These are phyloP conservation scores for Leishmania martiniquensis DNA, from an alignment of 208 protist species.

Conservation along the genomic window DNA sequence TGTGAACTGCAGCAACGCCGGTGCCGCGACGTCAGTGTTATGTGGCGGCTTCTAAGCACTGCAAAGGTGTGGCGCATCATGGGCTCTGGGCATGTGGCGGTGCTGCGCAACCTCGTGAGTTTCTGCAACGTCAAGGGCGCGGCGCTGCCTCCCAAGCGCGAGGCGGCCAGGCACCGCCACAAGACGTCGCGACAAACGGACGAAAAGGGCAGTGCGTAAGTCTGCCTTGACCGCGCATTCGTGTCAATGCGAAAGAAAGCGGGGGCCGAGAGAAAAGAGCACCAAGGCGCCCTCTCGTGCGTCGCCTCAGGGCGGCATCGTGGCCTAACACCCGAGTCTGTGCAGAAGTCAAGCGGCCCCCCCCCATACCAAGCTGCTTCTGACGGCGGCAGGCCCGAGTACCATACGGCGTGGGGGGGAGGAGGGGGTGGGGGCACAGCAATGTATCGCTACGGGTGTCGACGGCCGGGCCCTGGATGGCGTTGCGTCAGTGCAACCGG, in stretches of 20 bases:
- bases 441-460: neutral
- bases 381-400: neutral
- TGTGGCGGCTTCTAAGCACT: conserved; percentile 21
- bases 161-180: neutral
- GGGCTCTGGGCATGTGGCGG: conserved; percentile 18
- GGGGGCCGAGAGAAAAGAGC: neutral
- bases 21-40: conserved; percentile 15
- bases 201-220: neutral
- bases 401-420: neutral
- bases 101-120: conserved; percentile 21
- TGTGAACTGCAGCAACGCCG: conserved; percentile 8
- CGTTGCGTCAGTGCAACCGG: neutral
- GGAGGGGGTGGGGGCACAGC: neutral
- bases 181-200: neutral
- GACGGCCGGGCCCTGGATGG: neutral
- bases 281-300: neutral
- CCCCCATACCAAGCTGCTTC: neutral
- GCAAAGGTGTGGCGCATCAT: conserved; percentile 14
- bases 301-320: neutral
- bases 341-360: neutral
- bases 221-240: neutral
- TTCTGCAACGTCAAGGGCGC: neutral
- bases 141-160: conserved; percentile 24
- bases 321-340: neutral
- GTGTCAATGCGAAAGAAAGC: neutral